phyloP scores from a whole-genome alignment of 208 protist genomes.

The Trypanosoma lewisi region DNA sequence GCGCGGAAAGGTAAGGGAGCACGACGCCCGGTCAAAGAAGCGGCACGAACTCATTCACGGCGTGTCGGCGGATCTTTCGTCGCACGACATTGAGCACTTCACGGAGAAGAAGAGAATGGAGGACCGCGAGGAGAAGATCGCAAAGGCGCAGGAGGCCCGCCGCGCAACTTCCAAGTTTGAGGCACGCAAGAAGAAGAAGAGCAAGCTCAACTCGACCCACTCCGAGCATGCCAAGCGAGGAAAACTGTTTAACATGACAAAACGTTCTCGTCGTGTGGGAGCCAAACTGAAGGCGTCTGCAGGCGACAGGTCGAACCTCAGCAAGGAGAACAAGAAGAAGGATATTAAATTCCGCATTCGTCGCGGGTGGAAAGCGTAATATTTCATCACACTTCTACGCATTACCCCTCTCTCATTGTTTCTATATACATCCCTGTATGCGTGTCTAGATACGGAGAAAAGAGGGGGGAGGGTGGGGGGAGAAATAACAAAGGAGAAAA shows the following conservation, averaged over 20 bases:
- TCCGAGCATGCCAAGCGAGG: conserved; percentile 84
- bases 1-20: conserved; percentile 71
- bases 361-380: conserved; percentile 88
- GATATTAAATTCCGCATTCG: conserved; percentile 93
- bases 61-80: conserved; percentile 71
- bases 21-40: conserved; percentile 46
- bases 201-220: conserved; percentile 86
- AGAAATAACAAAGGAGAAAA: too few relatives aligned
- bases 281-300: conserved; percentile 85
- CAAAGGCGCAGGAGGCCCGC: conserved; percentile 72
- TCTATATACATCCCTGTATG: not conserved
- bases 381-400: not conserved
- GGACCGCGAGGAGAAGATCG: conserved; percentile 86
- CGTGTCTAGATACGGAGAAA: not conserved
- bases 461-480: not conserved
- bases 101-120: conserved; percentile 71
- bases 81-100: conserved; percentile 87
- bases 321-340: conserved; percentile 92
- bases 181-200: conserved; percentile 88
- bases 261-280: conserved; percentile 81
- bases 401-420: not conserved
- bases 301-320: conserved; percentile 53
- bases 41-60: conserved; percentile 77
- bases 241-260: conserved; percentile 91
- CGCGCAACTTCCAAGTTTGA: conserved; percentile 85